Percentiles rank a stretch among this genome's conserved stretches.
phyloP scores from a whole-genome alignment of 805 yeast genomes.

The Yarrowia sp. region DNA sequence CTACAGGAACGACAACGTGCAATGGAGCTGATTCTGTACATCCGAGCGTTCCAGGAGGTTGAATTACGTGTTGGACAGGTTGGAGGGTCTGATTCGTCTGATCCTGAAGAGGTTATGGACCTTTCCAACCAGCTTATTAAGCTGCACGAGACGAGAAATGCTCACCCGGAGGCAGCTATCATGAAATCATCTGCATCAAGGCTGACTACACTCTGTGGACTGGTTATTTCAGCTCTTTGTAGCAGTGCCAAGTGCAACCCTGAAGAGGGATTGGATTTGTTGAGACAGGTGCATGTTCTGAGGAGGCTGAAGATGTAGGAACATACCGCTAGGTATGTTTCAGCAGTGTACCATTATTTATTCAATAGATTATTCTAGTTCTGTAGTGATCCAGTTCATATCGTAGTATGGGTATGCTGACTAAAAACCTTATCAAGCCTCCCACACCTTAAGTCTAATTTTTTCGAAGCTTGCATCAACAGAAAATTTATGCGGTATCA shows the following conservation, averaged over 20 bases:
- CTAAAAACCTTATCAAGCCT: conserved; percentile 13
- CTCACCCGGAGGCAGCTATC: background rate
- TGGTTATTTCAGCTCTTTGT: background rate
- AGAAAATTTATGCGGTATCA: conserved; percentile 1
- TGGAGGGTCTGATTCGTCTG: background rate
- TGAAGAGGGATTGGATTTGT: conserved; percentile 1
- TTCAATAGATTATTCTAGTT: too few relatives aligned
- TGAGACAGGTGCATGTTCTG: conserved; percentile 8
- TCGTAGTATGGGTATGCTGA: too few relatives aligned
- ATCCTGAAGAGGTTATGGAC: conserved; percentile 4
- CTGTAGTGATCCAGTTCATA: too few relatives aligned
- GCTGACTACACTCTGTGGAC: background rate
- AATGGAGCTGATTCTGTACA: conserved; percentile 10
- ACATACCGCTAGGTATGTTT: too few relatives aligned
- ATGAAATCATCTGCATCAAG: conserved; percentile 5
- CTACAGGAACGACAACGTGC: background rate
- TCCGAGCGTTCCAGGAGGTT: conserved; percentile 15
- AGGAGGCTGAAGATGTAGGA: background rate
- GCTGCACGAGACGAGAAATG: background rate
- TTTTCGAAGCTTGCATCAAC: background rate
- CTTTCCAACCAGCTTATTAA: conserved; percentile 4
- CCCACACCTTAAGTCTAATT: conserved; percentile 8
- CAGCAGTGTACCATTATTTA: background rate
- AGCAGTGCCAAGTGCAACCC: background rate
- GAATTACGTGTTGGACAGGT: conserved; percentile 8